Base-by-base conservation (phyloP, 257 asterid genomes). In the Salvia splendens region DNA sequence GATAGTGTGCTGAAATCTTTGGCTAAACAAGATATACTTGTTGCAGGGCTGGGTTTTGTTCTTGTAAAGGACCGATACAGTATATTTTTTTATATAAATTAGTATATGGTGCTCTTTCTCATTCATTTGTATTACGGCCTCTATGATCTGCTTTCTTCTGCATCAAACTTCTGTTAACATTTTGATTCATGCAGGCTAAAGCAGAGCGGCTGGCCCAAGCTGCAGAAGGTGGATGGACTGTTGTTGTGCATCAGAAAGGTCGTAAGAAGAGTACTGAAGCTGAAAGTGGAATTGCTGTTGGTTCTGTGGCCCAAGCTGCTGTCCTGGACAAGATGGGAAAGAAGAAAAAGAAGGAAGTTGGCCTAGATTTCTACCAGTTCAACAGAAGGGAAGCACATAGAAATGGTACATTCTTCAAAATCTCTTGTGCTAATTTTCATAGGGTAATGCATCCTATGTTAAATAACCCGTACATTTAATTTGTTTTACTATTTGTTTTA, bases 171-270 rank as follows among this genome's bases (percentile, higher is more conserved):
- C 30, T 28, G 48, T 24, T 56, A 42, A 63, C 71, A 55, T 47
- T 68, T 16, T 56, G 54, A 35, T 30, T 17, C 57, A 8, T 68
- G 61, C 93, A 94, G 99, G 95, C 87, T 73, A 91, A 77, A 79
- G 72, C 67, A 59, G 95, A 84, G 79, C 83, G 78, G 74, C 95
- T 87, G 82, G 89, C 91, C 58, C 84, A 73, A 71, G 91, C 87
- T 67, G 97, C 89, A 40, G 97, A 87, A 69, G 97, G 85, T 74
- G 99, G 99, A 66, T 94, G 96, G 96, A 85, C 96, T 1, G 96
- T 94, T 60, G 99, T 91, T 46, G 87, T 82, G 67, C 97, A 94
- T 59, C 96, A 94, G 12, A 94, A 83, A 79, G 96, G 99, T 54
- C 82, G 97, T 82, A 94, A 94, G 73, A 94, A 88, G 88, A 91